Base-by-base conservation (phyloP, 2,329 filamentous ascomycete genomes). In the Penicillium sp. region DNA sequence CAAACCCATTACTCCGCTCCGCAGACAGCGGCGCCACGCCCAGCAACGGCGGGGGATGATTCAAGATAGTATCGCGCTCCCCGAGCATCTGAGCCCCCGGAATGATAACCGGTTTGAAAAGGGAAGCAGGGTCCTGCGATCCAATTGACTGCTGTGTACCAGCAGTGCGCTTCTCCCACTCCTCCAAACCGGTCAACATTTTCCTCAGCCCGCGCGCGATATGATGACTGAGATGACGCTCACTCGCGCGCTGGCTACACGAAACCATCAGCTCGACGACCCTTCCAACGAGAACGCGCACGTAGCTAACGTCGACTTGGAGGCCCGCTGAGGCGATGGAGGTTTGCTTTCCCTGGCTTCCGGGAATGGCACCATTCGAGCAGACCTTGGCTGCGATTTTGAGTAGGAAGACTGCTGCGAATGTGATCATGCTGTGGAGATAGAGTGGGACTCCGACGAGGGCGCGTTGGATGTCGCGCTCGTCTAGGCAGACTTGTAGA, bases 391-490 rank as follows among this genome's bases (percentile, higher is more conserved):
- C 68, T 52, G 73, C 70, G 16, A 78, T 75, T 53, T 78, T 78
- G 42, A 79, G 59, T 7, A 79, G 64, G 47, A 79, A 79, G 8
- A 78, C 76, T 6, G 74, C 73, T 1, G 77, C 75, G 62, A 78
- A 79, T 0, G 77, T 76, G 43, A 79, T 77, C 75, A 78, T 79
- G 52, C 75, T 77, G 61, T 78, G 75, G 5, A 79, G 67, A 55
- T 79, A 79, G 31, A 77, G 58, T 11, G 77, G 76, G 13, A 78
- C 73, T 39, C 76, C 77, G 16, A 76, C 70, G 49, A 79, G 62
- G 14, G 73, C 72, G 31, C 68, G 61, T 48, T 78, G 75, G 1
- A 77, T 73, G 55, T 77, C 75, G 14, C 72, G 71, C 54, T 77
- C 77, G 36, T 77, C 74, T 16, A 77, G 55, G 2, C 78, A 70